These are phyloP conservation scores for Suillus cothurnatus DNA, from an alignment of 768 basidiomycete species.

Conservation along the genomic window DNA sequence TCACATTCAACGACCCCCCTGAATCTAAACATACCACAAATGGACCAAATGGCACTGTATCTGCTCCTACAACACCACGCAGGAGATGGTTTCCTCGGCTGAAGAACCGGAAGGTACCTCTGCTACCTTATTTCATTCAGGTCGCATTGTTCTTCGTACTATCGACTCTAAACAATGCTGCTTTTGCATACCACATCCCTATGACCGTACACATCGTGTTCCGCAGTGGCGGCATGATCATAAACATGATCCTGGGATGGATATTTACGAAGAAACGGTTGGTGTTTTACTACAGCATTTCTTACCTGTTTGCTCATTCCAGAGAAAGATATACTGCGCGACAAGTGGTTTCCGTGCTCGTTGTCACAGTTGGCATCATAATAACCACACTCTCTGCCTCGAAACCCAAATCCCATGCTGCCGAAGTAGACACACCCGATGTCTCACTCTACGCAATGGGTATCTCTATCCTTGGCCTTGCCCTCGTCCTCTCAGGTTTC, in stretches of 20 bases:
- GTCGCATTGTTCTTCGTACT: slow-evolving; percentile 79
- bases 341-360: slow-evolving; percentile 76
- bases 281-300: slow-evolving; percentile 21
- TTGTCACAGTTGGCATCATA: slow-evolving; percentile 79
- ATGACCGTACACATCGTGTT: slow-evolving; percentile 96
- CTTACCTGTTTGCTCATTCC: slow-evolving; percentile 12
- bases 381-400: slow-evolving; percentile 82
- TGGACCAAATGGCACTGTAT: background rate
- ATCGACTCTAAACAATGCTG: slow-evolving; percentile 88
- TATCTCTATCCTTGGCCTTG: slow-evolving; percentile 70
- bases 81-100: slow-evolving; percentile 44
- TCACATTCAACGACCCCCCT: slow-evolving; percentile 33
- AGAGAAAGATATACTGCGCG: slow-evolving; percentile 53
- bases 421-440: slow-evolving; percentile 7
- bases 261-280: slow-evolving; percentile 64
- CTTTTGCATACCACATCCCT: slow-evolving; percentile 84
- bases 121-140: slow-evolving; percentile 74
- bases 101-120: slow-evolving; percentile 66
- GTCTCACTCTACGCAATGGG: slow-evolving; percentile 60
- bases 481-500: slow-evolving; percentile 78
- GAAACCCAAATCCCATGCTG: slow-evolving; percentile 27
- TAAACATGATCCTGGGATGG: slow-evolving; percentile 83
- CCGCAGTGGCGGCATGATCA: slow-evolving; percentile 81
- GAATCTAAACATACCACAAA: slow-evolving; percentile 35
- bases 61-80: slow-evolving; percentile 3